Base-by-base conservation (phyloP, 768 basidiomycete genomes). In the Hygrophorus pudorinus region DNA sequence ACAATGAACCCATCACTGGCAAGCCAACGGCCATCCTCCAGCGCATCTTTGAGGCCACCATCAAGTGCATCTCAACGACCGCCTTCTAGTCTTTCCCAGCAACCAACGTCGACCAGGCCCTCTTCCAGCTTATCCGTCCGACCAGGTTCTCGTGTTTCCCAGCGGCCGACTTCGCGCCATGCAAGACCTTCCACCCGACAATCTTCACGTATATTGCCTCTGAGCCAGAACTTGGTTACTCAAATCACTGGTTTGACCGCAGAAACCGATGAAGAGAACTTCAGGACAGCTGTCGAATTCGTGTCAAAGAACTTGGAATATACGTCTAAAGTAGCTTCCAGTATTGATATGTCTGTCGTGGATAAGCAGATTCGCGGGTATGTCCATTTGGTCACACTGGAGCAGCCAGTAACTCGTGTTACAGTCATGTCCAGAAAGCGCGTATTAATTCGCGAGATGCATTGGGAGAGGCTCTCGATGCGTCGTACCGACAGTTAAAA, bases 381-480 rank as follows among this genome's bases (percentile, higher is more conserved):
- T 41, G 71, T 52, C 56, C 6, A 51, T 31, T 20, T 34, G 36
- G 33, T 49, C 41, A 34, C 33, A 47, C 45, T 18, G 36, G 37
- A n/a, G 34, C 10, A 28, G 29, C 48, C 37, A 46, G 31, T 32
- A 35, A 39, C 17, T 37, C 12, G 40, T 45, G 21, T 47, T 14
- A 10, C 36, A 84, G 84, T 12, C 73, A 70, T 56, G 65, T 70
- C 14, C 64, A 81, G 55, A 88, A 88, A 58, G 82, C 83, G 11
- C 75, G 75, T 31, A 72, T 90, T 44, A 76, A 80, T 48, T 76
- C 77, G 10, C 66, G 73, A 39, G 79, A 88, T 53, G 56, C 52
- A 11, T 66, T 85, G 3, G 80, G 77, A 11, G 66, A 72, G 21
- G 84, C 83, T 0, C 56, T 89, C 11, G 64, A 76, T 44, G 61